A percentile compares a stretch with the other conserved stretches of the same genome.
Conservation (phyloP, 2,329 filamentous ascomycete genomes). For the Cytospora mali region DNA sequence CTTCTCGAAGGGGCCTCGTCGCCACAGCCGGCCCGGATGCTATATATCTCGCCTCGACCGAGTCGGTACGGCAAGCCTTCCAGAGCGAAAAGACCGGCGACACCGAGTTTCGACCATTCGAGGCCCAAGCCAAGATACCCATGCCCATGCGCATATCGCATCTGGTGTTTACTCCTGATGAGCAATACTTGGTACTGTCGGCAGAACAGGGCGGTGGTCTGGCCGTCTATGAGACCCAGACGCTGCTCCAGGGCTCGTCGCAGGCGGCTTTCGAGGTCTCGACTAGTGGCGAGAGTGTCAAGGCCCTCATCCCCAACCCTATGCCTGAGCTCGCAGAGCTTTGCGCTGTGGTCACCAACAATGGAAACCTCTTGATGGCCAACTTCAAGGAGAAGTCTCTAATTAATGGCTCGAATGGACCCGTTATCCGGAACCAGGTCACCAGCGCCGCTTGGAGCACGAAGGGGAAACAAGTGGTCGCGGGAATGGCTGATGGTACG, state of each 20-base stretch:
- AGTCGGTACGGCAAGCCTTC: constrained; percentile 77
- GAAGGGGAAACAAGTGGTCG: constrained; percentile 89
- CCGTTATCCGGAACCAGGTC: constrained; percentile 70
- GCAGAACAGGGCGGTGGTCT: constrained; percentile 81
- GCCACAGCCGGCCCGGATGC: constrained; percentile 85
- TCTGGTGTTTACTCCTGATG: constrained; percentile 87
- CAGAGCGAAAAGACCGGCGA: constrained; percentile 60
- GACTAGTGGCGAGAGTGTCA: constrained; percentile 74
- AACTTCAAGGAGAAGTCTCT: constrained; percentile 72
- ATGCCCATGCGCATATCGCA: constrained; percentile 81
- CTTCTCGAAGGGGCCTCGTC: constrained; percentile 76
- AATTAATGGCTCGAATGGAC: constrained; percentile 60
- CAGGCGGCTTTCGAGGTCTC: constrained; percentile 73
- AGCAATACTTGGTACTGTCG: constrained; percentile 79
- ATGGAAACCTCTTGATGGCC: constrained; percentile 81
- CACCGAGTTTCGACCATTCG: constrained; percentile 68
- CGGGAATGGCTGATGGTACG: constrained; percentile 79
- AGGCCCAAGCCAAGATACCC: constrained; percentile 72
- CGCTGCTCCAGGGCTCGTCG: constrained; percentile 66
- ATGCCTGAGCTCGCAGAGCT: constrained; percentile 70
- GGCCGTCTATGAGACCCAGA: constrained; percentile 77
- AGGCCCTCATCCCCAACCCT: constrained; percentile 80
- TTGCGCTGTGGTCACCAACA: constrained; percentile 77
- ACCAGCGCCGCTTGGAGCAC: constrained; percentile 90
- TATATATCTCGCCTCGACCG: constrained; percentile 75